Evolutionary conservation across 352 stramenopile genomes (phyloP).

Genomic region (Globisporangium camurandrum): DNA sequence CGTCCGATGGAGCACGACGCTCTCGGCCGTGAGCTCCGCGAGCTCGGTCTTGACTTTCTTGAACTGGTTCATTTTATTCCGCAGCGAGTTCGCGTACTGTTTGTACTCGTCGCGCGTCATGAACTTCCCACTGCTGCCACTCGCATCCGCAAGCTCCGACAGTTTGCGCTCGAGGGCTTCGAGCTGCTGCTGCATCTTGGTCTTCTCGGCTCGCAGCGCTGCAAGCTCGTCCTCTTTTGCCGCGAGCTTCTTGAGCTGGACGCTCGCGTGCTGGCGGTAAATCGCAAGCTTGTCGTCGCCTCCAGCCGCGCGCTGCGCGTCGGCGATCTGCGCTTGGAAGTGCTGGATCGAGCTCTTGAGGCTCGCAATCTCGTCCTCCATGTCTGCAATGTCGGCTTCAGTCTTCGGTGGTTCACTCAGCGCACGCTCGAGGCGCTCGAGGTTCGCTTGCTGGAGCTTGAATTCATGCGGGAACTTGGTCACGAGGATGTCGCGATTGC

Average conservation of each 20-base stretch:
- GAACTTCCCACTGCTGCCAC: conserved; percentile 32
- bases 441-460: conserved; percentile 57
- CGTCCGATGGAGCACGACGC: conserved; percentile 86
- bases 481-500: conserved; percentile 60
- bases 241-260: conserved; percentile 83
- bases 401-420: conserved; percentile 76
- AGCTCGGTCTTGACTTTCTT: conserved; percentile 89
- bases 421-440: conserved; percentile 65
- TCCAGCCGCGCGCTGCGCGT: conserved; percentile 48
- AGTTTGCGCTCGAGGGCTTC: conserved; percentile 71
- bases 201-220: conserved; percentile 43
- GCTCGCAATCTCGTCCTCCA: conserved; percentile 75
- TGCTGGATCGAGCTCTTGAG: conserved; percentile 54
- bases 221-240: conserved; percentile 89
- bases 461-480: conserved; percentile 77
- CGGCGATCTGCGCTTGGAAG: conserved; percentile 65
- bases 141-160: conserved; percentile 29
- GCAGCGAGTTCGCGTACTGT: conserved; percentile 81
- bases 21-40: conserved; percentile 74
- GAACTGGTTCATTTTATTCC: conserved; percentile 90
- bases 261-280: conserved; percentile 84
- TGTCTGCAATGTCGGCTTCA: conserved; percentile 81
- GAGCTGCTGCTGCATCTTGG: conserved; percentile 52
- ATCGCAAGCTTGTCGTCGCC: conserved; percentile 89
- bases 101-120: conserved; percentile 89